A percentile compares a stretch with the other conserved stretches of the same genome.
Conservation (phyloP, 2,329 filamentous ascomycete species). For the Trichophyton schoenleinii region DNA sequence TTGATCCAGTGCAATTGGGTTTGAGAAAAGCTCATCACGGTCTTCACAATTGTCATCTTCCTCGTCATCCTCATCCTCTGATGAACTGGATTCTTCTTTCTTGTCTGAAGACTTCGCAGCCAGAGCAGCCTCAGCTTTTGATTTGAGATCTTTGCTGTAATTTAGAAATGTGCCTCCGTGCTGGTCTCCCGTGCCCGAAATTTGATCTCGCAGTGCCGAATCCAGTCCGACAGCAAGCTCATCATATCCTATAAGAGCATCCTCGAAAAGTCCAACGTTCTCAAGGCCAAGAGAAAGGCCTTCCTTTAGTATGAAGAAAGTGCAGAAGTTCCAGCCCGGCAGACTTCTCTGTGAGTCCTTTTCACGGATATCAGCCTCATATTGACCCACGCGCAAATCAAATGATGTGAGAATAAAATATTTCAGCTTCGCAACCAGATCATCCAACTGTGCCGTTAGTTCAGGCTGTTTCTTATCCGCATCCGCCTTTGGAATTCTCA, state of each 20-base stretch:
- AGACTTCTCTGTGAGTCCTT: conserved; percentile 75
- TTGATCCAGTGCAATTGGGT: conserved; percentile 19
- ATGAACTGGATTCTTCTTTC: conserved; percentile 3
- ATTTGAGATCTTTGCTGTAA: conserved; percentile 61
- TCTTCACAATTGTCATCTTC: conserved; percentile 21
- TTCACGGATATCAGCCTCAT: conserved; percentile 93
- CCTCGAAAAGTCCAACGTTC: conserved; percentile 88
- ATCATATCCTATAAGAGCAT: conserved; percentile 88
- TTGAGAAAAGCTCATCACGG: conserved; percentile 21
- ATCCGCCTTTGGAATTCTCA: conserved; percentile 53
- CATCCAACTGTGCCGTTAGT: conserved; percentile 67
- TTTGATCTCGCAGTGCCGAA: conserved; percentile 63
- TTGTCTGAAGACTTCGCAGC: conserved; percentile 20
- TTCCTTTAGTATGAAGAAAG: conserved; percentile 96
- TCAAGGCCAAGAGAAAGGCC: conserved; percentile 88
- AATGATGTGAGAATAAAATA: conserved; percentile 77
- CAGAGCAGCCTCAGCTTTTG: conserved; percentile 43
- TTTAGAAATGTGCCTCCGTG: conserved; percentile 60
- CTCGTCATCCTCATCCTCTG: conserved; percentile 8
- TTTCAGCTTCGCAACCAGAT: conserved; percentile 78
- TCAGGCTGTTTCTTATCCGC: conserved; percentile 61
- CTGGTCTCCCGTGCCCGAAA: conserved; percentile 46
- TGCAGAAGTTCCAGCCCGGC: conserved; percentile 98
- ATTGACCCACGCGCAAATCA: conserved; percentile 78
- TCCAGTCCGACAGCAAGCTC: conserved; percentile 84